Conservation (phyloP, 257 asterid genomes). For the Jacaranda copaia region DNA sequence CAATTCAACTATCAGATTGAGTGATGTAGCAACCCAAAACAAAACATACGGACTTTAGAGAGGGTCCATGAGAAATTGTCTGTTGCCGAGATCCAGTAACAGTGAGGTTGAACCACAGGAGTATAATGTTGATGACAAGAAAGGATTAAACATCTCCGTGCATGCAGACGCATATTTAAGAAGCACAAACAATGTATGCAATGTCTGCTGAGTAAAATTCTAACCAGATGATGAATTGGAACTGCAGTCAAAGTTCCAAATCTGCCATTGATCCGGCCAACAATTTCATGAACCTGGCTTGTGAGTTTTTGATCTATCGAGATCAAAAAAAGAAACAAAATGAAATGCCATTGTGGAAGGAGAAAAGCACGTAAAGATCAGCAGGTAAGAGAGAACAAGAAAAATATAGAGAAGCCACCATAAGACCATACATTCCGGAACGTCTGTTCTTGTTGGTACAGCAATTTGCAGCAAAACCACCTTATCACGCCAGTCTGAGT, state of each 20-base stretch:
- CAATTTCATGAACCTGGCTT: constrained; percentile 87
- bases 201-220: constrained; percentile 24
- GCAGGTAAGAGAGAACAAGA: constrained; percentile 3
- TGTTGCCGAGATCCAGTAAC: too few relatives aligned
- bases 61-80: too few relatives aligned
- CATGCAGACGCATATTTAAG: constrained; percentile 20
- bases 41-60: too few relatives aligned
- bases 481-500: constrained; percentile 71
- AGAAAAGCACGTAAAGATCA: constrained; percentile 10
- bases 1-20: too few relatives aligned
- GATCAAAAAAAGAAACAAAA: constrained; percentile 33
- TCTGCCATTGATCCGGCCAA: constrained; percentile 87
- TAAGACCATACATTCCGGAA: constrained; percentile 71
- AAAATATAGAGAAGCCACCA: constrained; percentile 22
- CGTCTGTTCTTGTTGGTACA: constrained; percentile 87
- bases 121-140: neutral
- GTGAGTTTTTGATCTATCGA: constrained; percentile 75
- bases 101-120: too few relatives aligned
- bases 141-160: constrained; percentile 10
- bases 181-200: constrained; percentile 3
- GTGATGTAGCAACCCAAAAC: too few relatives aligned
- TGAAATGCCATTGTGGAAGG: neutral
- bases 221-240: constrained; percentile 87
- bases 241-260: constrained; percentile 75
- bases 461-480: constrained; percentile 91